These are phyloP conservation scores for Mortierella antarctica DNA, from an alignment of 192 early-diverging fungal species.

Conservation along the genomic window DNA sequence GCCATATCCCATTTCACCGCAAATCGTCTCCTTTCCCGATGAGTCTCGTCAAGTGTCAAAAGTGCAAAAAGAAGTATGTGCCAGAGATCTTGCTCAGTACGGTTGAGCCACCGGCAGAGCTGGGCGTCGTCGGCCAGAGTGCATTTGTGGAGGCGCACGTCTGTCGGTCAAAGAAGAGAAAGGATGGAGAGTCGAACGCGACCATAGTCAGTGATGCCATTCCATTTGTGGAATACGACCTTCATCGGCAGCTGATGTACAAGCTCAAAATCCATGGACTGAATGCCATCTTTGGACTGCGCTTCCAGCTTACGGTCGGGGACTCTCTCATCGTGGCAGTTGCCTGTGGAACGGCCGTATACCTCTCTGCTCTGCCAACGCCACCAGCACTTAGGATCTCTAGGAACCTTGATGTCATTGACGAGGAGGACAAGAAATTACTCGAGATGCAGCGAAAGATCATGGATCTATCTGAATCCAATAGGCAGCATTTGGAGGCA, in stretches of 20 bases:
- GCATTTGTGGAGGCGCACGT: slow-evolving; percentile 82
- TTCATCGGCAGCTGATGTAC: slow-evolving; percentile 84
- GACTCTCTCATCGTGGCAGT: slow-evolving; percentile 70
- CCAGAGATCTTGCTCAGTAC: slow-evolving; percentile 81
- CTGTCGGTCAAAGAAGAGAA: slow-evolving; percentile 59
- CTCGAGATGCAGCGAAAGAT: slow-evolving; percentile 77
- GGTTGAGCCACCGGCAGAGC: slow-evolving; percentile 77
- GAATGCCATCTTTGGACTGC: slow-evolving; percentile 80
- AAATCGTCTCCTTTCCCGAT: slow-evolving; percentile 77
- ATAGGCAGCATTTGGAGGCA: slow-evolving; percentile 70
- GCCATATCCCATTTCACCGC: slow-evolving; percentile 75
- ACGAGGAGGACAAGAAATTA: slow-evolving; percentile 77
- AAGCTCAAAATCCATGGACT: slow-evolving; percentile 82
- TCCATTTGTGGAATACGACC: slow-evolving; percentile 86
- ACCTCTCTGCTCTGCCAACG: slow-evolving; percentile 74
- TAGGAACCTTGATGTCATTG: slow-evolving; percentile 76
- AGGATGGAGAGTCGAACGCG: slow-evolving; percentile 75
- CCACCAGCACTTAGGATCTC: slow-evolving; percentile 78
- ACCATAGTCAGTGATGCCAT: slow-evolving; percentile 78
- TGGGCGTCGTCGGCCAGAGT: slow-evolving; percentile 73
- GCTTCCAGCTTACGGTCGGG: slow-evolving; percentile 63
- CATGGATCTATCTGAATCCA: slow-evolving; percentile 71
- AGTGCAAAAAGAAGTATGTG: slow-evolving; percentile 78
- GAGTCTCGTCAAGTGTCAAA: slow-evolving; percentile 71
- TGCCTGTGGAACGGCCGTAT: slow-evolving; percentile 78